Base-by-base conservation (phyloP, 2,329 filamentous ascomycete species). In the Trichophaea hybrida region DNA sequence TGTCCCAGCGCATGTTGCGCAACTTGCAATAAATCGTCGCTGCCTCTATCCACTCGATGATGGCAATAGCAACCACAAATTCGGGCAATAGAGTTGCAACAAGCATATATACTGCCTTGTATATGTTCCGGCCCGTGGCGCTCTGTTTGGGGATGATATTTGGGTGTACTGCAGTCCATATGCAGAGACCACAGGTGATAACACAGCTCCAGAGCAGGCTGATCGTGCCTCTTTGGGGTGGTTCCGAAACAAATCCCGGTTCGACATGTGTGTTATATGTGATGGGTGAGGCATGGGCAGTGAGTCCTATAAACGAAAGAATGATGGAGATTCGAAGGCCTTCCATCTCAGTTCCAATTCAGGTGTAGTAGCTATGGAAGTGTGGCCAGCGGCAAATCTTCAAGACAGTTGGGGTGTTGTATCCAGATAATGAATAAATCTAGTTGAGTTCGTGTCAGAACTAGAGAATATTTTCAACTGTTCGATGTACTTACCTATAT, bases 81-180 rank as follows among this genome's bases (percentile, higher is more conserved):
- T 61, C 59, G 4, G 59, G 59, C 8, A 53, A 33, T 0, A 44
- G 10, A n/a, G 40, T 33, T 10, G 37, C 34, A 15, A 61, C 15
- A 8, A 52, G 6, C 40, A 38, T 51, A 13, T 34, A 33, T 50
- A 58, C 35, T 12, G 46, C 46, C 35, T 58, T 58, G 34, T 61
- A 58, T 12, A 44, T 24, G 5, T 38, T 44, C 2, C 49, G 49
- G 12, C 43, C 24, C 17, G 7, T 4, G n/a, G n/a, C 5, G 13
- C 40, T 49, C 4, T 33, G 13, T n/a, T 37, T 35, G 6, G 55
- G 48, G 17, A 55, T 24, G 24, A 61, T 57, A 15, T 61, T 61
- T 5, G 55, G 49, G 49, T 61, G 59, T 32, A 60, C 43, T 12
- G 55, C 40, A 49, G 55, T 61, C 59, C 59, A 61, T 34, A 61